A percentile compares a stretch with the other conserved stretches of the same genome.
phyloP scores from a whole-genome alignment of 768 basidiomycete species.

The Chalciporus chontae region DNA sequence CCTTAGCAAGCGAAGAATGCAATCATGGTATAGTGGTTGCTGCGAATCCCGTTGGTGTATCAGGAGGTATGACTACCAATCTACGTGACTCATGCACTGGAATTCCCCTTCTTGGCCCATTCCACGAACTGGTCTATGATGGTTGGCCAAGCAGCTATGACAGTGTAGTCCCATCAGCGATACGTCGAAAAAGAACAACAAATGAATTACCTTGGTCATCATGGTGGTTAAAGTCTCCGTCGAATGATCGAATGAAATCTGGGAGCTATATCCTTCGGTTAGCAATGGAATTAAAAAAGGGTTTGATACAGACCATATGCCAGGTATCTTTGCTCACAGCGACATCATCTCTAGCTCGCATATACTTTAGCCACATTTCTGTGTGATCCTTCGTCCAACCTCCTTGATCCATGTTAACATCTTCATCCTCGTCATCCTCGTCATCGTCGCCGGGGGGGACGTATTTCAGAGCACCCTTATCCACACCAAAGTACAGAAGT shows the following conservation, averaged over 20 bases:
- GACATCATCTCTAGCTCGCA: slow-evolving; percentile 58
- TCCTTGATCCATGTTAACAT: slow-evolving; percentile 39
- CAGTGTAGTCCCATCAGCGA: slow-evolving; percentile 6
- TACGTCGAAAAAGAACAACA: not conserved
- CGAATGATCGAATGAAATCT: slow-evolving; percentile 74
- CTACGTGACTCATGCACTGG: slow-evolving; percentile 1
- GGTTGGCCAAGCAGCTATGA: slow-evolving; percentile 80
- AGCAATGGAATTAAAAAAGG: slow-evolving; percentile 1
- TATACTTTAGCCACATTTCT: slow-evolving; percentile 77
- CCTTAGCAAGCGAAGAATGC: not conserved
- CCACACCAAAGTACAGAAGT: slow-evolving; percentile 69
- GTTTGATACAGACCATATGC: slow-evolving; percentile 61
- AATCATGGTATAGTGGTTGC: too few relatives aligned
- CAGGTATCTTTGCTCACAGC: slow-evolving; percentile 89
- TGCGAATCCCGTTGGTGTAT: not conserved
- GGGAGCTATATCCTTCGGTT: slow-evolving; percentile 51
- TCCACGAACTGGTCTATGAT: slow-evolving; percentile 82
- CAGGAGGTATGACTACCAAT: slow-evolving; percentile 5
- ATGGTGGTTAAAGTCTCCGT: slow-evolving; percentile 67
- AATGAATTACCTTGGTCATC: slow-evolving; percentile 64
- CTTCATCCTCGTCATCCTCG: slow-evolving; percentile 32
- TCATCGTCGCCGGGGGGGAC: slow-evolving; percentile 36
- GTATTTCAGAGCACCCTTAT: slow-evolving; percentile 60
- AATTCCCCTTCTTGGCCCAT: slow-evolving; percentile 45
- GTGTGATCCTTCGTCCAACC: slow-evolving; percentile 66